These are phyloP conservation scores for Cercospora sp. DNA, from an alignment of 2,329 filamentous ascomycete genomes.

Conservation along the genomic window DNA sequence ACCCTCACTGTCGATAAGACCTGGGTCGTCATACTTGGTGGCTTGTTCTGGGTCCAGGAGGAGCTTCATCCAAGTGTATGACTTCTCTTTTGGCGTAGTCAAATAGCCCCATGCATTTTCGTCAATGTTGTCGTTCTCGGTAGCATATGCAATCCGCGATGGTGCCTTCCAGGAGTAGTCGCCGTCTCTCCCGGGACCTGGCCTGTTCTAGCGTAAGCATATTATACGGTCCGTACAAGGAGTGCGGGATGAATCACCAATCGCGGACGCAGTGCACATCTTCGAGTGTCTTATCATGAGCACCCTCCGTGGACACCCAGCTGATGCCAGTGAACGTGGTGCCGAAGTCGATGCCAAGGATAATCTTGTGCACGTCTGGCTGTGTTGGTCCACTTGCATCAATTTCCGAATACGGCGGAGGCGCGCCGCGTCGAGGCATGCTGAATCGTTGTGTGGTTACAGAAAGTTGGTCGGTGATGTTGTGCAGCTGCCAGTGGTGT, in stretches of 20 bases:
- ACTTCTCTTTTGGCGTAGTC: no score
- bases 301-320: conserved; percentile 15
- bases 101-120: no score
- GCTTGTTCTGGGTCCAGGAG: conserved; percentile 11
- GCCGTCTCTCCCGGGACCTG: conserved; percentile 7
- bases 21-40: conserved; percentile 17
- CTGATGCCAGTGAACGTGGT: conserved; percentile 20
- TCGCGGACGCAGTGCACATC: conserved; percentile 18
- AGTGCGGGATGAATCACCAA: no score
- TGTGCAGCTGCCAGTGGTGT: no score
- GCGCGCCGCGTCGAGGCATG: no score
- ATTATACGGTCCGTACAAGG: no score
- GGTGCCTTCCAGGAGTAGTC: conserved; percentile 19
- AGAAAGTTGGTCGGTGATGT: no score
- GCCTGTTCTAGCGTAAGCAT: no score
- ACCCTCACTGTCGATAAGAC: conserved; percentile 11
- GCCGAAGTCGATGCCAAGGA: conserved; percentile 19
- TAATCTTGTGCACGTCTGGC: no score
- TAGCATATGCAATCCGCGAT: conserved; percentile 15
- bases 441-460: no score
- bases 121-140: conserved; percentile 2
- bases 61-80: conserved; percentile 24
- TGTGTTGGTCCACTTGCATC: no score
- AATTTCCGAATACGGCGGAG: no score
- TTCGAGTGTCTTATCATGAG: conserved; percentile 7